Conservation (phyloP, 2,329 filamentous ascomycete species). For the Rugonectria rugulosa region DNA sequence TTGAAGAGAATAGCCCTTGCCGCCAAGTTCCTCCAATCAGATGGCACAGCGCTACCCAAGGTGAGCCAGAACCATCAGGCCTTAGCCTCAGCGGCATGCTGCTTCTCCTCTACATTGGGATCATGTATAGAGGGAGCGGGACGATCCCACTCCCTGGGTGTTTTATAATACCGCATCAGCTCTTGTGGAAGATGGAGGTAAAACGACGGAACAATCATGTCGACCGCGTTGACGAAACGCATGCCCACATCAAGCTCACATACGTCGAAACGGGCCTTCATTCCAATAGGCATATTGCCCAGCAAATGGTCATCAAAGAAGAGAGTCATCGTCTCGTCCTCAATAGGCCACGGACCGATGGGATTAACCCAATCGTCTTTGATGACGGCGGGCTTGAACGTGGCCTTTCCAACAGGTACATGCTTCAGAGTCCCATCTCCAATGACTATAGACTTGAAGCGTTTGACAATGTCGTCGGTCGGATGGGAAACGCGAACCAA, state of each 20-base stretch:
- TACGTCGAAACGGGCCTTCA: constrained; percentile 66
- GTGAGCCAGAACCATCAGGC: constrained; percentile 23
- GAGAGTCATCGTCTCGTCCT: constrained; percentile 52
- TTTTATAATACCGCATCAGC: constrained; percentile 72
- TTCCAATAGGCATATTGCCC: constrained; percentile 65
- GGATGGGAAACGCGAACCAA: constrained; percentile 61
- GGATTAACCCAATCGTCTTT: constrained; percentile 56
- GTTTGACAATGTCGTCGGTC: constrained; percentile 47
- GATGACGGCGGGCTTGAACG: constrained; percentile 54
- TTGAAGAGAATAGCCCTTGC: neutral
- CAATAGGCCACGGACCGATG: constrained; percentile 18
- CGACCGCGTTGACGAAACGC: constrained; percentile 68
- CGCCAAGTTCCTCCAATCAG: neutral
- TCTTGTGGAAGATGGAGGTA: constrained; percentile 73
- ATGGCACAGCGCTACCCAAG: neutral
- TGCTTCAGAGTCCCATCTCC: constrained; percentile 43
- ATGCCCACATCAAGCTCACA: constrained; percentile 68
- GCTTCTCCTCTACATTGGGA: constrained; percentile 38
- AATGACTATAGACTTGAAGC: constrained; percentile 53
- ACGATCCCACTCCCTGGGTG: constrained; percentile 56
- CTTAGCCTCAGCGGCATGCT: constrained; percentile 31
- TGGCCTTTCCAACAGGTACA: constrained; percentile 54
- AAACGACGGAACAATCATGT: constrained; percentile 66
- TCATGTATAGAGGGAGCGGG: constrained; percentile 55
- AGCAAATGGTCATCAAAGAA: constrained; percentile 70